Conservation (phyloP, 352 stramenopile species). For the Globisporangium heterothallicum region DNA sequence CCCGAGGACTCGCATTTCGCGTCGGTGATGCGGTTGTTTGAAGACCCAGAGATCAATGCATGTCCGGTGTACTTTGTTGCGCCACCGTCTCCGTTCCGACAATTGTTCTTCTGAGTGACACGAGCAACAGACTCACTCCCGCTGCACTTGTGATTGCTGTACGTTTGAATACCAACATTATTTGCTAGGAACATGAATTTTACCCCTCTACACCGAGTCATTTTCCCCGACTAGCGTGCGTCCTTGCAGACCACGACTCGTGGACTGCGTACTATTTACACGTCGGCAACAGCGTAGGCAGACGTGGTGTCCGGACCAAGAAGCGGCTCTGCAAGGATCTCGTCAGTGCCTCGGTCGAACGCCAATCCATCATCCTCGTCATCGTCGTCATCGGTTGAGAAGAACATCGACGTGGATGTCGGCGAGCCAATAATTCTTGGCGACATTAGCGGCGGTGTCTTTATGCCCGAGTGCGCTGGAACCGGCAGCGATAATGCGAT, state of each 20-base stretch:
- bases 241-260: too few relatives aligned
- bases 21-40: constrained; percentile 10
- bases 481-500: constrained; percentile 39
- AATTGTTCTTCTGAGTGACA: constrained; percentile 7
- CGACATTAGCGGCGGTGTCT: constrained; percentile 27
- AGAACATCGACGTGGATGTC: constrained; percentile 42
- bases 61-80: constrained; percentile 6
- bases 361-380: constrained; percentile 14
- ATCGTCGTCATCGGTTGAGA: constrained; percentile 45
- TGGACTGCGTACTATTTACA: constrained; percentile 3
- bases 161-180: too few relatives aligned
- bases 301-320: constrained; percentile 19
- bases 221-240: too few relatives aligned
- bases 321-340: constrained; percentile 45
- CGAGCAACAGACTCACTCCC: too few relatives aligned
- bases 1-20: constrained; percentile 12
- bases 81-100: constrained; percentile 2
- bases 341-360: constrained; percentile 23
- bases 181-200: too few relatives aligned
- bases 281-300: constrained; percentile 21
- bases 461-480: constrained; percentile 13
- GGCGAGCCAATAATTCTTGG: constrained; percentile 35
- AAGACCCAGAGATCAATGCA: constrained; percentile 1
- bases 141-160: too few relatives aligned
- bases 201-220: too few relatives aligned